Percentiles rank a stretch among this genome's conserved stretches.
These are phyloP conservation scores for Tuber microsphaerosporum DNA, from an alignment of 495 filamentous ascomycete species.

Conservation along the genomic window DNA sequence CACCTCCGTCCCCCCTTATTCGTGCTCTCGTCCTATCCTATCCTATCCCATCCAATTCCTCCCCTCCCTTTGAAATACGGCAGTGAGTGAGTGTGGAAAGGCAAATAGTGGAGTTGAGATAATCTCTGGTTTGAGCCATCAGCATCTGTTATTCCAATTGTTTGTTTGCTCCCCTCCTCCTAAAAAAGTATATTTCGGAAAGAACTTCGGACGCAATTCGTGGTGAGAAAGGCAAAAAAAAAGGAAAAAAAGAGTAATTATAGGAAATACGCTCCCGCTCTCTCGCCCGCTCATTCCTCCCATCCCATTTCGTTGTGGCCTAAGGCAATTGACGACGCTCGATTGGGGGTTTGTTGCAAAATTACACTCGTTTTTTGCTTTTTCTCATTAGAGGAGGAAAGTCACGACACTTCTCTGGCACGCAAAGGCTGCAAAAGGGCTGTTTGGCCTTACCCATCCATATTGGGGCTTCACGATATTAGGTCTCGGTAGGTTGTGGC, in stretches of 20 bases:
- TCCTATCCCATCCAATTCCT: background rate
- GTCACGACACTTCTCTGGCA: background rate
- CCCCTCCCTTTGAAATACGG: background rate
- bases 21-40: background rate
- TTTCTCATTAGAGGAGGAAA: background rate
- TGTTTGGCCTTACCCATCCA: background rate
- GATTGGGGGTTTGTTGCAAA: background rate
- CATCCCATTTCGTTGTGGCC: background rate
- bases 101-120: background rate
- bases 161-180: background rate
- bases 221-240: background rate
- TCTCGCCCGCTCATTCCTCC: background rate
- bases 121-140: background rate
- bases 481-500: background rate
- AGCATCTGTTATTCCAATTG: background rate
- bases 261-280: background rate
- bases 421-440: background rate
- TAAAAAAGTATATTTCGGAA: background rate
- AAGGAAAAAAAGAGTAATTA: background rate
- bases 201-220: background rate
- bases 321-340: background rate
- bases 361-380: background rate
- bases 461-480: background rate
- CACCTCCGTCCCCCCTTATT: background rate
- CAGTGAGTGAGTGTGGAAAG: background rate